A percentile compares a stretch with the other conserved stretches of the same genome.
These are phyloP conservation scores for Sporisorium graminicola DNA, from an alignment of 1,284 basidiomycete species.

Conservation along the genomic window DNA sequence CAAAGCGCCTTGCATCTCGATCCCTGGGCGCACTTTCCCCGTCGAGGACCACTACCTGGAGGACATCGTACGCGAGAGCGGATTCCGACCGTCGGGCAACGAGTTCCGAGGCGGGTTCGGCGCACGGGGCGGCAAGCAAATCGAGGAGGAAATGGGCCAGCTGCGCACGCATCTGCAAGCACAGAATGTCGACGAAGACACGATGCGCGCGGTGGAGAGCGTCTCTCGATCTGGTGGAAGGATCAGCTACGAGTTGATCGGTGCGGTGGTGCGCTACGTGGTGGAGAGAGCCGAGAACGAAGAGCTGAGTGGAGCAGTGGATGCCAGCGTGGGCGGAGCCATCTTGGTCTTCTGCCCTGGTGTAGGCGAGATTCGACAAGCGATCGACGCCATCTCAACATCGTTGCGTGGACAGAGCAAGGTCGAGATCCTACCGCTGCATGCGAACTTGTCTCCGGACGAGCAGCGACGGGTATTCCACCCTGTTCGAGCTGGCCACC, in stretches of 20 bases:
- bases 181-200: constrained; percentile 75
- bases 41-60: constrained; percentile 67
- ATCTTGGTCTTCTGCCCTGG: constrained; percentile 90
- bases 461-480: constrained; percentile 86
- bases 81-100: constrained; percentile 66
- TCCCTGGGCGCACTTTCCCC: constrained; percentile 76
- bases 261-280: constrained; percentile 78
- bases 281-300: constrained; percentile 73
- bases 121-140: constrained; percentile 50
- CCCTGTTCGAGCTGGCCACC: constrained; percentile 73
- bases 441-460: constrained; percentile 86
- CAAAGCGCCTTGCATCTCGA: constrained; percentile 82
- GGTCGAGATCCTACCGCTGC: constrained; percentile 82
- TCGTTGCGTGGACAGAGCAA: constrained; percentile 68
- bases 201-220: constrained; percentile 75
- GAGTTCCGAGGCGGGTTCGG: constrained; percentile 49
- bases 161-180: constrained; percentile 74
- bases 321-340: constrained; percentile 69
- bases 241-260: constrained; percentile 84
- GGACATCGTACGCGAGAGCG: constrained; percentile 51
- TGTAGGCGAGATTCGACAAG: constrained; percentile 73
- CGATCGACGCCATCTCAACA: constrained; percentile 78
- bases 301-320: constrained; percentile 71
- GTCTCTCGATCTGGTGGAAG: constrained; percentile 76
- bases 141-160: constrained; percentile 70